Evolutionary conservation across 2,329 filamentous ascomycete genomes (phyloP).

Genomic region (Exophiala dermatitidis): DNA sequence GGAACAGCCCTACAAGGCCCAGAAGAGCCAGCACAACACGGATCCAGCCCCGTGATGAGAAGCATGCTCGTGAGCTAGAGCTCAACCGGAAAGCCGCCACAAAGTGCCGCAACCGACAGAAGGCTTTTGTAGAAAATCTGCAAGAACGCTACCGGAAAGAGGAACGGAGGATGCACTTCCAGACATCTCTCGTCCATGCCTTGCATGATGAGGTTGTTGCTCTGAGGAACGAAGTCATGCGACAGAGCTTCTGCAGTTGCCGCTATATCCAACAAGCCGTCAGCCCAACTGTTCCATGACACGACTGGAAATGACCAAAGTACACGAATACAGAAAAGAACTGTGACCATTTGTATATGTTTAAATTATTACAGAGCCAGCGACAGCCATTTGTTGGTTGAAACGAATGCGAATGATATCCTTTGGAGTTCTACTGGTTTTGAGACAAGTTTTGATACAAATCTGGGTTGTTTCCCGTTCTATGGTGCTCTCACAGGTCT

Average conservation of each 20-base stretch:
- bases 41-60: slow-evolving; percentile 15
- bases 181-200: slow-evolving; percentile 17
- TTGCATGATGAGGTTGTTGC: slow-evolving; percentile 18
- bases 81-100: slow-evolving; percentile 21
- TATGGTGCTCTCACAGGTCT: not conserved
- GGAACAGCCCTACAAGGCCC: slow-evolving; percentile 10
- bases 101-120: slow-evolving; percentile 20
- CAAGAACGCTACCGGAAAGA: slow-evolving; percentile 15
- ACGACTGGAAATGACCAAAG: too few relatives aligned
- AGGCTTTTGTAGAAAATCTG: slow-evolving; percentile 17
- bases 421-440: too few relatives aligned
- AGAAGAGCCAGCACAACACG: slow-evolving; percentile 8
- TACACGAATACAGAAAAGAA: too few relatives aligned
- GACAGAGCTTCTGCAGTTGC: slow-evolving; percentile 18
- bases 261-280: not conserved
- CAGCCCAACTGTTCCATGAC: not conserved
- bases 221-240: slow-evolving; percentile 16
- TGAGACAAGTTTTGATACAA: not conserved
- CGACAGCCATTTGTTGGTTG: too few relatives aligned
- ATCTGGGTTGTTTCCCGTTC: not conserved
- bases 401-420: too few relatives aligned
- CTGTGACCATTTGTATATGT: too few relatives aligned
- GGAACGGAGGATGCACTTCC: slow-evolving; percentile 17
- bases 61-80: slow-evolving; percentile 21
- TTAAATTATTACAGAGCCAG: too few relatives aligned